Evolutionary conservation across 345 rosid genomes (phyloP), one percentile per base, ranked within the genome.

Genomic region (Moricandia moricandioides): DNA sequence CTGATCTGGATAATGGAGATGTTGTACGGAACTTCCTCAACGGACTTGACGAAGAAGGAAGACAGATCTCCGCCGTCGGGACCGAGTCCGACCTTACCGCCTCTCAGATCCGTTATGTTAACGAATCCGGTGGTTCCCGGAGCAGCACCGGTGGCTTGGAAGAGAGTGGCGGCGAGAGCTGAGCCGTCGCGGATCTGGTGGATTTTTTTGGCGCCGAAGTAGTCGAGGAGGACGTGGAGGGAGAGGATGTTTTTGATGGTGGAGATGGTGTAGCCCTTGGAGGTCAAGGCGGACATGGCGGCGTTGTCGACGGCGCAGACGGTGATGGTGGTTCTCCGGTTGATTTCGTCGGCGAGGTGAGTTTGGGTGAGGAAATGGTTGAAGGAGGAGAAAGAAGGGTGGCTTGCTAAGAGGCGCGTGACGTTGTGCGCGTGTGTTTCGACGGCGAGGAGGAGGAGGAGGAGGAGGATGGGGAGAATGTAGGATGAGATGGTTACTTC

Each of bases 1-100:
- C 91, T 91, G 80, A 96, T 85, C 97, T 96, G 97, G n/a, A 92
- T 84, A 3, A 96, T 84, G 0, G 98, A 92, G 52, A 96, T 89
- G 74, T 96, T 96, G 62, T 96, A 96, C 0, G 99, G 90, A 59
- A 88, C 31, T 74, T 91, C 99, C 72, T 88, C 89, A n/a, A 96
- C 13, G 0, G 94, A 81, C 81, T 89, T 91, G 27, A 96, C 91
- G 62, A 78, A 91, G 57, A 58, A 78, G 1, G 86, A 82, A 6
- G 81, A 89, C 2, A 85, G 79, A 24, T 39, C 84, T 13, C 94
- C 94, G 7, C 79, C 88, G 45, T 86, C 88, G 2, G 93, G 86
- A 2, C 90, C 92, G 35, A 96, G 85, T 0, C 87, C 97, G 18
- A 96, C 99, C 68, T 89, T 96, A 57, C 99, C 98, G 24, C 94